Base-by-base conservation (phyloP, 139 green algal species). In the Chlorella sp. region DNA sequence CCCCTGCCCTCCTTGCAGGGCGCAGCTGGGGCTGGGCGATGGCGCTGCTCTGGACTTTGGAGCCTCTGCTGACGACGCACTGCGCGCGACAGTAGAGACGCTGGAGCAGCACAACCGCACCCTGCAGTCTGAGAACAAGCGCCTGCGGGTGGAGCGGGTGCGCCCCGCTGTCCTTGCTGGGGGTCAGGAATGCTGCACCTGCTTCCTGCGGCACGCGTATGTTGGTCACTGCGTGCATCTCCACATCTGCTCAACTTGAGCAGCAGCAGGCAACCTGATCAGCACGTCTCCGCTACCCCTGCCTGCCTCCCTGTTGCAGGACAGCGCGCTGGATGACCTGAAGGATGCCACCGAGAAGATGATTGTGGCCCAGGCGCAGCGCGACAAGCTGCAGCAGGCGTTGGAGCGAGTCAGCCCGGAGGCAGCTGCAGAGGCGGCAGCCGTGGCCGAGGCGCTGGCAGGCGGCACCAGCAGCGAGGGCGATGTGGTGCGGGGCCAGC, bases 141-240 rank as follows among this genome's bases (percentile, higher is more conserved):
- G 87, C 32, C 85, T 96, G 28, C 86, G 87, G 15, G 83, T 96
- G 64, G 85, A 96, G 74, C 73, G 93, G 89, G 94, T 96, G 70
- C 60, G 93, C 6, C 38, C 65, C 56, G 70, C 64, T 57, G 32
- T 72, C 32, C 41, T 51, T 51, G 6, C 44, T 51, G 6, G 44
- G 44, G 44, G 44, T n/a, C n/a, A n/a, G n/a, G n/a, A n/a, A n/a
- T n/a, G n/a, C n/a, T n/a, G n/a, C n/a, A n/a, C n/a, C n/a, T n/a
- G n/a, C n/a, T n/a, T n/a, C n/a, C n/a, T n/a, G n/a, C n/a, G n/a
- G n/a, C n/a, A n/a, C n/a, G n/a, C n/a, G n/a, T n/a, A n/a, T n/a
- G n/a, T n/a, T n/a, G n/a, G n/a, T 51, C 44, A 51, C 44, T 51
- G 6, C 7, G 9, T 51, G 44, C 44, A 6, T 9, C 44, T 51